Evolutionary conservation across 371 early-diverging fungal species (phyloP).

Genomic region (Mucor plumbeus): DNA sequence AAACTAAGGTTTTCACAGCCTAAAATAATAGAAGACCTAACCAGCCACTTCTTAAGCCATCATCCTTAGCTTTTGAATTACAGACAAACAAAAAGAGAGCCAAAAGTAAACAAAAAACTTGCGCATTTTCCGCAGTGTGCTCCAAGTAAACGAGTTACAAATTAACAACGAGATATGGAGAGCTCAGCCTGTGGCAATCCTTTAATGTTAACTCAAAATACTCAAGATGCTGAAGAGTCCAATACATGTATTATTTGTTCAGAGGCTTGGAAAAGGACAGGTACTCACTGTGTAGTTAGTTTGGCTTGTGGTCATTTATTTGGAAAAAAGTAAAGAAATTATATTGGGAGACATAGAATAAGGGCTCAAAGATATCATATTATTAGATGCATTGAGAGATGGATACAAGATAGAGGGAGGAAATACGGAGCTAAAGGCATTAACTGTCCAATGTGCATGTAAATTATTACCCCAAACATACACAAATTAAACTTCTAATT

Average conservation of each 20-base stretch:
- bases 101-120: neutral
- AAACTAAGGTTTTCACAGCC: too few relatives aligned
- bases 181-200: neutral
- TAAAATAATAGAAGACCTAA: neutral
- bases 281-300: constrained; percentile 24
- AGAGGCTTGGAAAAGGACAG: constrained; percentile 22
- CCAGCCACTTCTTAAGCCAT: constrained; percentile 1
- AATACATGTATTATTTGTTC: constrained; percentile 26
- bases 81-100: neutral
- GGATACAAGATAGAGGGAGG: constrained; percentile 11
- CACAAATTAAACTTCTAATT: neutral
- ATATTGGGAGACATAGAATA: neutral
- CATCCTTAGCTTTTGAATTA: neutral
- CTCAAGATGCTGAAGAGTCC: neutral
- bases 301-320: constrained; percentile 33
- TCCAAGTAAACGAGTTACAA: neutral
- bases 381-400: constrained; percentile 25
- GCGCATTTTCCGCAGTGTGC: neutral
- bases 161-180: too few relatives aligned
- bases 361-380: neutral
- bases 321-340: constrained; percentile 21
- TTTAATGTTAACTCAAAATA: neutral
- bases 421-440: constrained; percentile 1
- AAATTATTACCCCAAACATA: neutral
- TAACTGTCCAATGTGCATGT: constrained; percentile 30